A percentile compares a stretch with the other conserved stretches of the same genome.
Conservation (phyloP, 805 yeast species). For the Vanderwaltozyma yarrowii region DNA sequence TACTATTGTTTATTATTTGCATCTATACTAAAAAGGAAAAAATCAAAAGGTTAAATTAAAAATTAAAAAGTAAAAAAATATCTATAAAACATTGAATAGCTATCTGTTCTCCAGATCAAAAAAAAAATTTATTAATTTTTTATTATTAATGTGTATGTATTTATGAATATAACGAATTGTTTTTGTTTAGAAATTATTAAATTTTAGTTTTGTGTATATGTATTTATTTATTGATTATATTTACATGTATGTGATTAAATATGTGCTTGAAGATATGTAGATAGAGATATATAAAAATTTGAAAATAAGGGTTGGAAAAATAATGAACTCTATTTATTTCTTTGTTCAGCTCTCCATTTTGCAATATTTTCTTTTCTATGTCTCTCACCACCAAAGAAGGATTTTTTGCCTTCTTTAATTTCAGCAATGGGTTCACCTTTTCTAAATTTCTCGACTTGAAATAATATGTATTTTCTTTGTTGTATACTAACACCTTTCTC, state of each 20-base stretch:
- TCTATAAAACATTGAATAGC: no score
- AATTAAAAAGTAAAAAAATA: background rate
- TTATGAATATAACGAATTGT: background rate
- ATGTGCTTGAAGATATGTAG: no score
- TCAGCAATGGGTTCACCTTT: conserved; percentile 47
- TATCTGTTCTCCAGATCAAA: no score
- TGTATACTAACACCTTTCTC: conserved; percentile 66
- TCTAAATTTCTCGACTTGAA: conserved; percentile 60
- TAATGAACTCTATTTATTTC: conserved; percentile 1
- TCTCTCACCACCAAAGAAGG: conserved; percentile 78
- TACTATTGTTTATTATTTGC: no score
- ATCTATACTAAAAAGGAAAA: background rate
- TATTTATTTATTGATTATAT: no score
- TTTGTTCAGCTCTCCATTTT: conserved; percentile 30
- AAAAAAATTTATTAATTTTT: no score
- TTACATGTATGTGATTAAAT: no score
- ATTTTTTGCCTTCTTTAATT: conserved; percentile 59
- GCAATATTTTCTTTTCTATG: conserved; percentile 59
- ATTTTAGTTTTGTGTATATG: no score
- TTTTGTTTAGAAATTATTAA: no score
- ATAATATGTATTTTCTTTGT: conserved; percentile 61
- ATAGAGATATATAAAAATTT: no score
- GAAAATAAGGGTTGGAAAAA: no score
- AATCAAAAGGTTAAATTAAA: background rate
- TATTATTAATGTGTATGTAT: background rate